These are phyloP conservation scores for Candida oleophila DNA, from an alignment of 805 yeast species.

Conservation along the genomic window DNA sequence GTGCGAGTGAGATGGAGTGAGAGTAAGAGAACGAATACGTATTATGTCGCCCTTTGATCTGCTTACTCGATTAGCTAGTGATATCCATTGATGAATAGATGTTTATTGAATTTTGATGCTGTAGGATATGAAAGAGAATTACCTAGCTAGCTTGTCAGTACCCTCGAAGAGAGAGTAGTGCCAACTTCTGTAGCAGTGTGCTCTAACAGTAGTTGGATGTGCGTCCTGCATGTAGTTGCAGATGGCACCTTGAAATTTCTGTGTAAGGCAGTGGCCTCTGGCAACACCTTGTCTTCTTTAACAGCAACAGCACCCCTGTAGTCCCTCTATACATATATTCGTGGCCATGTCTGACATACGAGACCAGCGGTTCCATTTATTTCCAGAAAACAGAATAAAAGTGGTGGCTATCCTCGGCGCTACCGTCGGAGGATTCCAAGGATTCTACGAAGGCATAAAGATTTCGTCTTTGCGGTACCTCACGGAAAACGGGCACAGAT, in stretches of 20 bases:
- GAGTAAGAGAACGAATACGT: background rate
- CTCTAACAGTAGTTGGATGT: no score
- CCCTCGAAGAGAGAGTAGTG: no score
- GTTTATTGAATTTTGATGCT: background rate
- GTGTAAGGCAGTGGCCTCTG: no score
- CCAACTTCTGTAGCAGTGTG: no score
- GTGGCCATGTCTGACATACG: background rate
- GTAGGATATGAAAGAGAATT: background rate
- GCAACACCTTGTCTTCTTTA: no score
- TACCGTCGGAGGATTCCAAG: conserved; percentile 48
- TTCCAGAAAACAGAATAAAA: conserved; percentile 45
- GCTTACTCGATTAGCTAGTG: background rate
- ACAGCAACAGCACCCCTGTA: background rate
- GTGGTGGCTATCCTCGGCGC: conserved; percentile 38
- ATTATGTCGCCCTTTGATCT: background rate
- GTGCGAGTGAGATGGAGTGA: background rate
- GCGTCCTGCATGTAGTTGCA: no score
- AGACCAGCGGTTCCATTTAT: conserved; percentile 50
- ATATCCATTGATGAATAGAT: conserved; percentile 1
- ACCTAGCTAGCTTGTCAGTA: no score
- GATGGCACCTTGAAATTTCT: no score
- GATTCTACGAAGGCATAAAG: conserved; percentile 60
- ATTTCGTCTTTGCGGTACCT: conserved; percentile 57
- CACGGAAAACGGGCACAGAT: conserved; percentile 79
- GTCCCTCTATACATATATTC: background rate